A percentile compares a stretch with the other conserved stretches of the same genome.
These are phyloP conservation scores for Pythium vanterpoolii DNA, from an alignment of 352 stramenopile species.

Conservation along the genomic window DNA sequence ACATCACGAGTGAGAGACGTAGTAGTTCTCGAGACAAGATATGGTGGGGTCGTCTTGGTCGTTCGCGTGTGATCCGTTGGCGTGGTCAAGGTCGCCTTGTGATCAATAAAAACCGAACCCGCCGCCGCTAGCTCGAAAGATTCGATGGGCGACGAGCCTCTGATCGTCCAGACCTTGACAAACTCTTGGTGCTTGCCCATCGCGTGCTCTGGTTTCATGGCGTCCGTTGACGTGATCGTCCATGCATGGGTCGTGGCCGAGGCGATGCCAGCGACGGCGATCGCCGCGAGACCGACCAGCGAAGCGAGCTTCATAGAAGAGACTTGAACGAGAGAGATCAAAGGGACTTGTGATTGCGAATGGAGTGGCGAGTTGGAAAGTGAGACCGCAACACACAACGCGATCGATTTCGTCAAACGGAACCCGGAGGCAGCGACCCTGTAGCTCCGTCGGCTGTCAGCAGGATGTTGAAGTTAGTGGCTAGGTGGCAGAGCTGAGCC, in stretches of 20 bases:
- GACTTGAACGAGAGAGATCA: background rate
- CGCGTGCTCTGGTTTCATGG: conserved; percentile 3
- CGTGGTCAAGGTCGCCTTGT: conserved; percentile 7
- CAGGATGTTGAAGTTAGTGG: too few species aligned
- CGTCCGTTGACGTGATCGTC: conserved; percentile 18
- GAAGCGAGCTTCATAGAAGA: conserved; percentile 22
- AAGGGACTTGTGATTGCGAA: conserved; percentile 1
- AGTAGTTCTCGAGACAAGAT: background rate
- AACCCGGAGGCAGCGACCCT: too few species aligned
- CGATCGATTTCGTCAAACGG: background rate
- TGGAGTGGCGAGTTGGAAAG: conserved; percentile 11
- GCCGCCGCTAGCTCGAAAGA: conserved; percentile 7
- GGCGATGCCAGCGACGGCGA: background rate
- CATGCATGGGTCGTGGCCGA: conserved; percentile 5
- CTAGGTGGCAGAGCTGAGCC: too few species aligned
- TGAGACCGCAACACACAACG: conserved; percentile 1
- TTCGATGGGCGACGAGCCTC: conserved; percentile 3
- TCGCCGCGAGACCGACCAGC: background rate
- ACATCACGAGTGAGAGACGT: conserved; percentile 15
- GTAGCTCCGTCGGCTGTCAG: too few species aligned
- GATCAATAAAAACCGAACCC: conserved; percentile 20
- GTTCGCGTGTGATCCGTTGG: background rate
- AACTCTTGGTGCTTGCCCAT: conserved; percentile 15
- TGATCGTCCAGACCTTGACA: conserved; percentile 20
- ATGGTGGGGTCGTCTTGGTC: background rate